A percentile compares a stretch with the other conserved stretches of the same genome.
Evolutionary conservation across 768 basidiomycete species (phyloP).

Genomic region (Tylopilus plumbeoviolaceoides): DNA sequence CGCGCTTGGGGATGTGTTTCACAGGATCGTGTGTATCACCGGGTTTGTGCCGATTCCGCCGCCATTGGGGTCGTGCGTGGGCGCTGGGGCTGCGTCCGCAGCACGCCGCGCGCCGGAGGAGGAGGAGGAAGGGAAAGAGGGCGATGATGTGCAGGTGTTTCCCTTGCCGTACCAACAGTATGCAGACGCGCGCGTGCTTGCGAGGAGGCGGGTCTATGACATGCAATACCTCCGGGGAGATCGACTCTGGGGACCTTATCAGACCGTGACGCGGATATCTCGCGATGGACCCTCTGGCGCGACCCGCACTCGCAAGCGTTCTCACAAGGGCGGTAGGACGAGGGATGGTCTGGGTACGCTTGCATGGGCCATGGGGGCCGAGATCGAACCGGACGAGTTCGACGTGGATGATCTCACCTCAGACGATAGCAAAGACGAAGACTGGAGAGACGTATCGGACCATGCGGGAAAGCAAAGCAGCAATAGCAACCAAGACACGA

Average conservation of each 20-base stretch:
- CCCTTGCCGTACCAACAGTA: slow-evolving; percentile 14
- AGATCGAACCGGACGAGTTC: slow-evolving; percentile 7
- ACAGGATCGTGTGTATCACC: slow-evolving; percentile 41
- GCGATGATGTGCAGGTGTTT: slow-evolving; percentile 1
- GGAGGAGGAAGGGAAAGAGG: neutral
- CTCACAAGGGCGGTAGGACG: too few species aligned
- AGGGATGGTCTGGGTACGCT: slow-evolving; percentile 15
- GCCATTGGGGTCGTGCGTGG: slow-evolving; percentile 15
- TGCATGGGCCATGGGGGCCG: slow-evolving; percentile 16
- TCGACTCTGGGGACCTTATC: slow-evolving; percentile 29
- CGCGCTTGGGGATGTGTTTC: slow-evolving; percentile 35
- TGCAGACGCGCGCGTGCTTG: slow-evolving; percentile 25
- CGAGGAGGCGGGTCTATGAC: slow-evolving; percentile 28
- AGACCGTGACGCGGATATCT: slow-evolving; percentile 12
- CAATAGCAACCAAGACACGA: neutral
- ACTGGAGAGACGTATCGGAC: slow-evolving; percentile 17
- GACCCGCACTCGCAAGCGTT: neutral
- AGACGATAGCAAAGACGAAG: slow-evolving; percentile 19
- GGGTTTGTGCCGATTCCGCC: slow-evolving; percentile 37
- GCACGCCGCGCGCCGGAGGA: too few species aligned
- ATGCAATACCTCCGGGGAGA: slow-evolving; percentile 29
- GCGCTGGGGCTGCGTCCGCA: too few species aligned
- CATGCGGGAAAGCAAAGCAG: neutral
- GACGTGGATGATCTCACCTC: slow-evolving; percentile 8
- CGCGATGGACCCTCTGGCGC: neutral